Evolutionary conservation across 306 rosid genomes (phyloP).

Genomic region (Inga leiocalycina): DNA sequence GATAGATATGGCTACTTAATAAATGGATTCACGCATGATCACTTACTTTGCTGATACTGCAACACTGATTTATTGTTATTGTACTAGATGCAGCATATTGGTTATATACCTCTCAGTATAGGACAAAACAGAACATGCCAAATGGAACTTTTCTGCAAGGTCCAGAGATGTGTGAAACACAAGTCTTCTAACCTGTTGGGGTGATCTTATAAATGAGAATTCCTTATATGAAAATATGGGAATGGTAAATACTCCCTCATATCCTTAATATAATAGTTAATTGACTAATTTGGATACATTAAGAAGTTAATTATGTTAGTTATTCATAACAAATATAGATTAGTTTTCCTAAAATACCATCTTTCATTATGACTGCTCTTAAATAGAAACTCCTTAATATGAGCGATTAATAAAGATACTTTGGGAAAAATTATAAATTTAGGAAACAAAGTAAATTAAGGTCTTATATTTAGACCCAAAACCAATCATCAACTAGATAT

Average conservation of each 20-base stretch:
- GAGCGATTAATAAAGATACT: too few relatives aligned
- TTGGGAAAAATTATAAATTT: too few relatives aligned
- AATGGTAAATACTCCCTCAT: fast-evolving
- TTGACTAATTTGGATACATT: too few relatives aligned
- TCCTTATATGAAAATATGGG: not conserved
- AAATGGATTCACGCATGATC: not conserved
- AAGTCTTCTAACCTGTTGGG: not conserved
- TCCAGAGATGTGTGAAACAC: not conserved
- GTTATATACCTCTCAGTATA: not conserved
- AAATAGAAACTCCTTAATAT: too few relatives aligned
- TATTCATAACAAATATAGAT: too few relatives aligned
- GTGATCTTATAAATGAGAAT: not conserved
- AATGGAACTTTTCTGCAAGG: not conserved
- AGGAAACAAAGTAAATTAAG: too few relatives aligned
- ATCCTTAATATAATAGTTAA: too few relatives aligned
- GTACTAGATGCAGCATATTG: not conserved
- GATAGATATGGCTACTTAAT: not conserved
- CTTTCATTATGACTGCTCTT: too few relatives aligned
- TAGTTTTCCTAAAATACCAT: too few relatives aligned
- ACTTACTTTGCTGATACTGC: not conserved
- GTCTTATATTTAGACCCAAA: too few relatives aligned
- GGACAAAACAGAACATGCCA: not conserved
- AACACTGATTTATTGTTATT: not conserved
- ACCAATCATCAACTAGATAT: too few relatives aligned
- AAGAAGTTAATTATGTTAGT: too few relatives aligned